Evolutionary conservation across 768 basidiomycete species (phyloP).

Genomic region (Pisolithus marmoratus): DNA sequence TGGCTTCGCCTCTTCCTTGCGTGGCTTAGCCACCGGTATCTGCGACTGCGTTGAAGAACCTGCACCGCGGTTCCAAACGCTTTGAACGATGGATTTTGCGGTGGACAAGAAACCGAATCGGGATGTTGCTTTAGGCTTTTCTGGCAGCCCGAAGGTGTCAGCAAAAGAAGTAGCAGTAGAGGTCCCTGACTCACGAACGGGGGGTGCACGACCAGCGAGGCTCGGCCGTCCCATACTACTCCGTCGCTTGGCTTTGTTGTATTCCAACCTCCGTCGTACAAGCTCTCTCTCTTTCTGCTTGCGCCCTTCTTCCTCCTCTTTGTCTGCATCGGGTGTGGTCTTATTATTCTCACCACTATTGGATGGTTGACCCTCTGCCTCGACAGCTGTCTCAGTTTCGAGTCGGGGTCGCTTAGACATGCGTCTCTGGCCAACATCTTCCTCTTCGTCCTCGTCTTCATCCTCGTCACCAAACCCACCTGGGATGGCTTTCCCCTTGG

Average conservation of each 20-base stretch:
- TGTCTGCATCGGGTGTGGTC: slow-evolving; percentile 8
- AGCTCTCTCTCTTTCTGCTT: slow-evolving; percentile 49
- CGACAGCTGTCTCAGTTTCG: slow-evolving; percentile 27
- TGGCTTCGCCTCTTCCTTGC: slow-evolving; percentile 11
- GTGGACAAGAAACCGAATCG: slow-evolving; percentile 66
- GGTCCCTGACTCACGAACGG: slow-evolving; percentile 33
- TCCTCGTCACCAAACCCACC: slow-evolving; percentile 56
- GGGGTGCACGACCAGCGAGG: slow-evolving; percentile 32
- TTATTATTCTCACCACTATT: slow-evolving; percentile 33
- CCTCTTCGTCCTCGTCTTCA: slow-evolving; percentile 41
- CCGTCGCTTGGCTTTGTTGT: slow-evolving; percentile 60
- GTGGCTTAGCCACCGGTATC: slow-evolving; percentile 24
- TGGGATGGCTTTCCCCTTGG: slow-evolving; percentile 35
- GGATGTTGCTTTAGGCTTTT: slow-evolving; percentile 33
- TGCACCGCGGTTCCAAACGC: slow-evolving; percentile 63
- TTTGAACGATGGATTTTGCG: slow-evolving; percentile 66
- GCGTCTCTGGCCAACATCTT: slow-evolving; percentile 32
- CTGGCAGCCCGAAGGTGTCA: slow-evolving; percentile 24
- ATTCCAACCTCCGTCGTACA: slow-evolving; percentile 58
- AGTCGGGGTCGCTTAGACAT: slow-evolving; percentile 42
- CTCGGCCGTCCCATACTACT: slow-evolving; percentile 56
- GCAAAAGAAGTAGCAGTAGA: not conserved
- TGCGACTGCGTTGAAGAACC: slow-evolving; percentile 20
- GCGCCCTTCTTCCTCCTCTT: slow-evolving; percentile 22
- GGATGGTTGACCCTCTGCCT: slow-evolving; percentile 19